phyloP scores from a whole-genome alignment of 2,329 filamentous ascomycete genomes.

The Emydomyces testavorans region DNA sequence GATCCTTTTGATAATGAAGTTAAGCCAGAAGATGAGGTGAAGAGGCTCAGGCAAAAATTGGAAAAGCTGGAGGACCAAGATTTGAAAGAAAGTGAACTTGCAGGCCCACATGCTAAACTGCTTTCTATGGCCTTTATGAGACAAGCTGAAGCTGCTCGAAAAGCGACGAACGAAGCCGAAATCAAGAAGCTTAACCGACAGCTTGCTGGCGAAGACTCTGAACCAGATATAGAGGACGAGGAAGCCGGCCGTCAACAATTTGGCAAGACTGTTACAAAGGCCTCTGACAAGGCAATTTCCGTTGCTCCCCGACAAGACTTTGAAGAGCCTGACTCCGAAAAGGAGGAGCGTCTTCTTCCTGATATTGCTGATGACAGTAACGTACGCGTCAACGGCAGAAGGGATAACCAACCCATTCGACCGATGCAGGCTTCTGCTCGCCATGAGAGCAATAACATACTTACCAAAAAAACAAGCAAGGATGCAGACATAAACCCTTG shows the following conservation, averaged over 20 bases:
- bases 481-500: constrained; percentile 27
- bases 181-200: constrained; percentile 59
- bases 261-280: constrained; percentile 24
- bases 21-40: constrained; percentile 28
- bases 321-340: constrained; percentile 48
- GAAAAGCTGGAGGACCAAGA: constrained; percentile 38
- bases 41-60: constrained; percentile 33
- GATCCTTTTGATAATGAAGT: constrained; percentile 44
- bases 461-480: constrained; percentile 14
- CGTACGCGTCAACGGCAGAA: constrained; percentile 25
- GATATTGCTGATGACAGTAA: constrained; percentile 24
- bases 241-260: constrained; percentile 50
- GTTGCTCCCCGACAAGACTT: constrained; percentile 43
- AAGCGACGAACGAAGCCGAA: constrained; percentile 68
- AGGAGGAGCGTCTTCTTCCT: constrained; percentile 19
- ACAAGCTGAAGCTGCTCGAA: constrained; percentile 67
- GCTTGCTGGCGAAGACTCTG: constrained; percentile 50
- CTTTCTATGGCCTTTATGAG: constrained; percentile 91
- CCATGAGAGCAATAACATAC: background rate
- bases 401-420: constrained; percentile 3
- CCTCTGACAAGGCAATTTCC: constrained; percentile 24
- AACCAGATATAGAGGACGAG: constrained; percentile 42
- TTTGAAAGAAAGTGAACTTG: constrained; percentile 26
- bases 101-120: constrained; percentile 51
- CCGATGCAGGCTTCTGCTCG: background rate